Evolutionary conservation across 225 moss, liverwort and hornwort genomes (phyloP), one percentile per base, ranked within the genome.

Genomic region (Marchantia polymorpha): DNA sequence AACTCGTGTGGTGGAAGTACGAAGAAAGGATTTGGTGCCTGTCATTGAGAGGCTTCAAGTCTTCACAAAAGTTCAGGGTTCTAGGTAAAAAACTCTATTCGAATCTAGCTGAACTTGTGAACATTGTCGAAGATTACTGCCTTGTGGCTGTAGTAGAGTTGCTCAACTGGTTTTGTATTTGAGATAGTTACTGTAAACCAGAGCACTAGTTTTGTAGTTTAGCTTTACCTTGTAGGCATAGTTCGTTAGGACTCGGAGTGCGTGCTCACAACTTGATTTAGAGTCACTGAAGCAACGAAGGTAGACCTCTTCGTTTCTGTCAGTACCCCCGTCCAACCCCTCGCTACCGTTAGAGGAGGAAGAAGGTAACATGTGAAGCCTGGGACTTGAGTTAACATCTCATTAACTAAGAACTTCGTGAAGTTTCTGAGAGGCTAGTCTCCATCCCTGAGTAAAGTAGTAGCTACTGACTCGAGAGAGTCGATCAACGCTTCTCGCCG

Each of bases 11-110:
- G 92, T 99, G 12, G 99, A 95, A 85, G 99, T 99, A 68, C 89
- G 95, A 19, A 82, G 92, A 82, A 99, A 92, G 76, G 99, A 99
- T 82, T 84, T 99, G 60, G 99, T 99, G 59, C 95, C 95, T 63
- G 99, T 95, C 0, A 93, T 99, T 67, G 93, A 99, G 78, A 88
- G 93, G 78, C 90, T 95, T 64, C 89, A 92, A 81, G 93, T 91
- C 75, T 92, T 90, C 4, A 88, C 89, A 55, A 91, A 93, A 84
- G 90, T 87, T 56, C 93, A 95, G 88, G 91, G 91, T 81, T 79
- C 88, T 63, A 90, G 99, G 99, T 99, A 89, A 69, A 8, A 22
- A 65, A 82, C 59, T 26, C 9, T 20, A 29, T 46, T 47, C 13
- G n/a, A 19, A 31, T 48, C 48, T 70, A 47, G 70, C 48, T 3